Base-by-base conservation (phyloP, 257 asterid genomes). In the Nicotiana paniculata region DNA sequence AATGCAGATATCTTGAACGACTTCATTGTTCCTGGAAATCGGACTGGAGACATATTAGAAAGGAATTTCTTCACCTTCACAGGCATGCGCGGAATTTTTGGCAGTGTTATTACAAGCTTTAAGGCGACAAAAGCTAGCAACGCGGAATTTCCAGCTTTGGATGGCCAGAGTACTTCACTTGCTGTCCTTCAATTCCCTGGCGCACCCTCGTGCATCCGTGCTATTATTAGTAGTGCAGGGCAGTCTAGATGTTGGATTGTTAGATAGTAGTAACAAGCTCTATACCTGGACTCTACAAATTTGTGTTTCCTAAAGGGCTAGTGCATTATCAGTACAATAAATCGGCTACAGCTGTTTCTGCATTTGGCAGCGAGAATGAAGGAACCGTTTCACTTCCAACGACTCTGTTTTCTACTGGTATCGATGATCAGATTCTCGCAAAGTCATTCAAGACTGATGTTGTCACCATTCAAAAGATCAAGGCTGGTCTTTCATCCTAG, bases 291-390 rank as follows among this genome's bases (percentile, higher is more conserved):
- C 37, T 33, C 37, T 33, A 33, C 3, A 33, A 33, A 5, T 33
- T 33, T 3, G 37, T 33, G 37, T 21, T 21, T 21, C 24, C 24
- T 21, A 21, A 21, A 21, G 24, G 24, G 0, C 24, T 21, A 21
- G 24, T 21, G 24, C 24, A 21, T 21, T 21, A 21, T 21, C 24
- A 21, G 24, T 21, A 21, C 24, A 21, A 21, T 21, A 21, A 21
- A 21, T 21, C 24, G 24, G 24, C 24, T 21, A 21, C 24, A 21
- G 24, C 24, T 21, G 30, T 81, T 5, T 83, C 87, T 16, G 86
- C 67, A 32, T 86, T 86, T 69, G 89, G 85, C 21, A 83, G 85
- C 70, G 81, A 82, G 3, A 86, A 69, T 81, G 83, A 83, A 5
- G 86, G 87, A 26, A 57, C 79, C 3, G 81, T 81, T 2, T 69